Conservation (phyloP, 108 stramenopile species). For the Cyclostephanos tholiformis region DNA sequence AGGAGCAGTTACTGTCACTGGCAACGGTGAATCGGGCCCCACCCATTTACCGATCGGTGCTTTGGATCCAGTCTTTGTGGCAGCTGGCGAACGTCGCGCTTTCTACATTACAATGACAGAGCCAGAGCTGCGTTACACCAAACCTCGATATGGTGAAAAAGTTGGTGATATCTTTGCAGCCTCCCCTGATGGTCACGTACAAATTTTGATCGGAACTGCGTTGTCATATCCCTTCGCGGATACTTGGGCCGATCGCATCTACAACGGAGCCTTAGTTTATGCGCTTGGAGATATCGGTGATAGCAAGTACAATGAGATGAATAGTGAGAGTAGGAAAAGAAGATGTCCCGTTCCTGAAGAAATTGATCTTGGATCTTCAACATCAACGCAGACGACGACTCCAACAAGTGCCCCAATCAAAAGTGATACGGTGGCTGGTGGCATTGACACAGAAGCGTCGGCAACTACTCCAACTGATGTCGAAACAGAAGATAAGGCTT, state of each 20-base stretch:
- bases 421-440: background rate
- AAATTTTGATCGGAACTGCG: conserved; percentile 39
- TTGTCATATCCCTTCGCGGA: conserved; percentile 28
- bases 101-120: conserved; percentile 41
- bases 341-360: conserved; percentile 10
- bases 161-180: conserved; percentile 31
- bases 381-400: background rate
- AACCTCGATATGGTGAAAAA: conserved; percentile 29
- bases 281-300: conserved; percentile 29
- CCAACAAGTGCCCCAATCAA: background rate
- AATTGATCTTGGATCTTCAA: background rate
- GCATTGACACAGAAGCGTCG: background rate
- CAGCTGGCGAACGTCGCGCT: conserved; percentile 34
- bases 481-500: background rate
- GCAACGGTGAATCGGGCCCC: conserved; percentile 21
- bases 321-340: conserved; percentile 20
- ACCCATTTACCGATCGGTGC: conserved; percentile 36
- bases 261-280: conserved; percentile 48
- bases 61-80: conserved; percentile 30
- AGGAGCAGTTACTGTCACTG: conserved; percentile 28
- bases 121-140: conserved; percentile 42
- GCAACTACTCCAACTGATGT: background rate
- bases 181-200: conserved; percentile 15
- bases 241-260: conserved; percentile 30
- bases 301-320: conserved; percentile 21